These are phyloP conservation scores for Syzygium grande DNA, from an alignment of 345 rosid species.

Conservation along the genomic window DNA sequence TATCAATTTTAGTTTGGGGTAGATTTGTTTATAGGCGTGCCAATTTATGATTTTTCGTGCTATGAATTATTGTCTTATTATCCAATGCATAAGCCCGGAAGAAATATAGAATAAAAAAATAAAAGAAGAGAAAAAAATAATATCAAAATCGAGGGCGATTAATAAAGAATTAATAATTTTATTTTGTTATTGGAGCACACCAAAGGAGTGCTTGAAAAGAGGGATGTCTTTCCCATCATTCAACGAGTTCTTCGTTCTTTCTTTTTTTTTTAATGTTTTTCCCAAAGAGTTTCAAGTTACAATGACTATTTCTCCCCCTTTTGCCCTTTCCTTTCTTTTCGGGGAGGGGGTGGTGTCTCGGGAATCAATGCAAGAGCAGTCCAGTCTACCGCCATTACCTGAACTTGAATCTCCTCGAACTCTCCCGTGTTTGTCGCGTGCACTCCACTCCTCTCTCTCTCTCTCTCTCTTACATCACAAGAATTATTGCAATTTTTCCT, in stretches of 20 bases:
- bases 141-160: neutral
- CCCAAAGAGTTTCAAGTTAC: slow-evolving; percentile 10
- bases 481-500: too few species aligned
- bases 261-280: neutral
- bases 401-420: neutral
- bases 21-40: too few species aligned
- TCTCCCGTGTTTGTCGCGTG: slow-evolving; percentile 30
- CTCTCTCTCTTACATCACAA: neutral
- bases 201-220: neutral
- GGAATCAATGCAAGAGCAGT: slow-evolving; percentile 6
- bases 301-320: neutral
- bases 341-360: slow-evolving; percentile 1
- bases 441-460: slow-evolving; percentile 6
- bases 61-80: neutral
- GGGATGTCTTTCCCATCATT: slow-evolving; percentile 1
- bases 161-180: neutral
- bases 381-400: neutral
- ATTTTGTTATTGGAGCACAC: neutral
- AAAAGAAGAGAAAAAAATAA: too few species aligned
- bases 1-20: too few species aligned
- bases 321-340: neutral
- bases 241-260: neutral
- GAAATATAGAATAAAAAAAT: neutral
- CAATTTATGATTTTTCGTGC: too few species aligned
- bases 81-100: neutral